Base-by-base conservation (phyloP, 176 grass and related monocot genomes). In the Stipa capillata region DNA sequence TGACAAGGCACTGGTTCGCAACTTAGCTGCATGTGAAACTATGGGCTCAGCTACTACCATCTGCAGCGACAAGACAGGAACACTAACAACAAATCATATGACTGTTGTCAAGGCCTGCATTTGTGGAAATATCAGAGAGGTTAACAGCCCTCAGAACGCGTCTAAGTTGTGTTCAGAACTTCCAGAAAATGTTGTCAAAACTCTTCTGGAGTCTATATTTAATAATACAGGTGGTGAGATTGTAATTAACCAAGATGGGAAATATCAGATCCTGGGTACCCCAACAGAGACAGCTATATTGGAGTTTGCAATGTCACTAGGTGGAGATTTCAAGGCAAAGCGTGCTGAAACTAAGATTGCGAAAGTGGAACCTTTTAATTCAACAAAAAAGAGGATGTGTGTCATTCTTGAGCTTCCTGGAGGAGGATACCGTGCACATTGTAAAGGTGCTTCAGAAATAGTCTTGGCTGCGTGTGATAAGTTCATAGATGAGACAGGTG, bases 311-410 rank as follows among this genome's bases (percentile, higher is more conserved):
- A 85, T 95, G 81, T 89, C 88, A 70, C 74, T 99, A 39, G 96
- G 96, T 65, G 96, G 96, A 85, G 66, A 95, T 59, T 99, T 99
- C 61, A 88, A 91, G 52, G 80, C 78, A 72, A 84, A 91, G 31
- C 86, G 88, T 65, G 73, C 78, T 73, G 92, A 93, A 83, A 83
- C 77, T 50, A 89, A 87, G 17, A 88, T 95, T 76, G 67, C 90
- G 24, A 99, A 95, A 87, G 69, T 99, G n/a, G 96, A 99, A 28
- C 96, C 96, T 81, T 99, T 99, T 44, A 99, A 94, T 89, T 95
- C 96, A 48, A 83, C 84, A 63, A 95, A 93, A 84, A 99, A 99
- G 83, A 92, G 92, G 77, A 99, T 94, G 96, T 83, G 90, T 48
- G 92, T 99, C 2, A 72, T 99, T 79, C 79, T 99, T 78, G 82